Conservation (phyloP, 768 basidiomycete species). For the Rhodocollybia butyracea region DNA sequence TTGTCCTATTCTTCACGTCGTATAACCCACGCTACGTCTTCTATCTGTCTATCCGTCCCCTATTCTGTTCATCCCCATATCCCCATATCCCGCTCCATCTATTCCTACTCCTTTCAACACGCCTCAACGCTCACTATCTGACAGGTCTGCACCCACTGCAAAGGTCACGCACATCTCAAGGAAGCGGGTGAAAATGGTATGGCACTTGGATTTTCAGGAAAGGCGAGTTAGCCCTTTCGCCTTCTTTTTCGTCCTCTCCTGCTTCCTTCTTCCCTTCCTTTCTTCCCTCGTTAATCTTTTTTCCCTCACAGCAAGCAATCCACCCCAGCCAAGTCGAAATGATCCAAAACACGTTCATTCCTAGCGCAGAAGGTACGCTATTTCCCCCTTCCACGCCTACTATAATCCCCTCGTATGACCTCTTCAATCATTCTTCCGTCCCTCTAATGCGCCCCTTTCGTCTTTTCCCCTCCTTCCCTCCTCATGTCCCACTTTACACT, state of each 20-base stretch:
- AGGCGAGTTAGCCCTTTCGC: slow-evolving; percentile 40
- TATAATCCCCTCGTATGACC: not conserved
- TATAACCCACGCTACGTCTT: no score
- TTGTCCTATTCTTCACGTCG: no score
- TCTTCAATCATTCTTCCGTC: not conserved
- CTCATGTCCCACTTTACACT: no score
- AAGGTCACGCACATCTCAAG: slow-evolving; percentile 58
- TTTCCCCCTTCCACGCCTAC: not conserved
- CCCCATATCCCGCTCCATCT: no score
- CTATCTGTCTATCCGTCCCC: no score
- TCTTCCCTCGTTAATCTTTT: not conserved
- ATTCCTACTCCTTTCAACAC: no score
- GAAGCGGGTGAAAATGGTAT: slow-evolving; percentile 81
- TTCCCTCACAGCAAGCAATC: slow-evolving; percentile 76
- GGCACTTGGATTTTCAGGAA: slow-evolving; percentile 86
- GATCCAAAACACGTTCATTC: slow-evolving; percentile 79
- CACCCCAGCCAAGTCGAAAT: slow-evolving; percentile 81
- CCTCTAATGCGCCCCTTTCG: not conserved
- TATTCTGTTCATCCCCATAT: no score
- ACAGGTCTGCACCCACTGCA: slow-evolving; percentile 88
- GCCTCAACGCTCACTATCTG: no score
- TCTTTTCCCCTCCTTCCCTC: not conserved
- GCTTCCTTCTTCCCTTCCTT: not conserved
- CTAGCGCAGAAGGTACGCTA: slow-evolving; percentile 59
- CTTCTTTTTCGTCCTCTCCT: slow-evolving; percentile 2